phyloP scores from a whole-genome alignment of 257 asterid species.

The Plectranthus barbatus region DNA sequence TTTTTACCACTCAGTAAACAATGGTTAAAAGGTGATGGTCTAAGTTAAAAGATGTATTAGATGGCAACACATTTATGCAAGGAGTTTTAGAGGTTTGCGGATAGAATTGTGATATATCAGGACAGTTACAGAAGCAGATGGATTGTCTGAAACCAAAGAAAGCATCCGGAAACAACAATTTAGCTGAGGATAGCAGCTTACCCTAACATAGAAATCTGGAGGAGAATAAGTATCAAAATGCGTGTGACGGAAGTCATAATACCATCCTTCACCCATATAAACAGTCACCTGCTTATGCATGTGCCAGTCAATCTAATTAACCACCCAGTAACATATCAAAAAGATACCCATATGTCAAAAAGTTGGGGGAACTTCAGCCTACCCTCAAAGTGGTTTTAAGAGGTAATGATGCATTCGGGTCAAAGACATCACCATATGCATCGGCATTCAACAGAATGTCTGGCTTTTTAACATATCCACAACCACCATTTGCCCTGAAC shows the following conservation, averaged over 20 bases:
- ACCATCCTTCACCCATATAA: constrained; percentile 96
- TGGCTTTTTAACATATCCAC: constrained; percentile 88
- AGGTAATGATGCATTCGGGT: constrained; percentile 45
- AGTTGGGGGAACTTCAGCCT: constrained; percentile 1
- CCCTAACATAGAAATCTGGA: constrained; percentile 88
- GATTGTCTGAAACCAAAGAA: neutral
- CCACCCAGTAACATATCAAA: neutral
- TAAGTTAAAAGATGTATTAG: neutral
- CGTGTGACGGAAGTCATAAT: constrained; percentile 58
- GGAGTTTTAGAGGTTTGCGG: neutral
- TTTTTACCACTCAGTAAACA: neutral
- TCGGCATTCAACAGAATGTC: constrained; percentile 49
- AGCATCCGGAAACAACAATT: neutral
- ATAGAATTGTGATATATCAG: neutral
- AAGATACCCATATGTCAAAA: neutral
- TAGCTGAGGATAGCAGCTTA: constrained; percentile 18
- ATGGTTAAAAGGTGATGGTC: neutral
- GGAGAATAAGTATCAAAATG: constrained; percentile 83
- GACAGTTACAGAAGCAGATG: neutral
- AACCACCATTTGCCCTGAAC: constrained; percentile 85
- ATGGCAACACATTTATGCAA: neutral
- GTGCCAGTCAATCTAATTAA: neutral
- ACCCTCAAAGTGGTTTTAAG: constrained; percentile 76
- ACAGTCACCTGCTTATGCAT: constrained; percentile 54
- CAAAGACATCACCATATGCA: constrained; percentile 45